Evolutionary conservation across 2,329 filamentous ascomycete species (phyloP), one percentile per base, ranked within the genome.

Genomic region (Diaporthe australafricana): DNA sequence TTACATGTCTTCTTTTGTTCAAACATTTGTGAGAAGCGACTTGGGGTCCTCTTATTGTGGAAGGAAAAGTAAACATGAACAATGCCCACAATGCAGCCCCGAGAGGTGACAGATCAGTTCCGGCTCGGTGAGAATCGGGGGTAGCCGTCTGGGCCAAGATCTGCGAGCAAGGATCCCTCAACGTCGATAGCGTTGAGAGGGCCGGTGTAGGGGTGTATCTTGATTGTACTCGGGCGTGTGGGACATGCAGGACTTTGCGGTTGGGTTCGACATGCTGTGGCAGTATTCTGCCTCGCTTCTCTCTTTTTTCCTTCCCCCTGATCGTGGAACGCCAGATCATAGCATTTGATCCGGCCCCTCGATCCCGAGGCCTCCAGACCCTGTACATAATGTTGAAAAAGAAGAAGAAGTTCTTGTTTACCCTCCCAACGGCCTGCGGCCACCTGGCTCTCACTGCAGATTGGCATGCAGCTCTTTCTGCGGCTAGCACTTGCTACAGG

Each of bases 381-480:
- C 60, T 45, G 38, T 30, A 25, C 2, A 12, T n/a, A 11, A 25
- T 17, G n/a, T 25, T 38, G 60, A 65, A 20, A 47, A 35, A 48
- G 25, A 65, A 50, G n/a, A 52, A 65, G 38, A 48, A 14, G 60
- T 42, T 30, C 35, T 65, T 45, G 30, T 50, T 38, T n/a, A 16
- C 20, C 32, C 55, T 56, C 42, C 56, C 42, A 69, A 52, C 47
- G 67, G 42, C 45, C 67, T 50, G 53, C 67, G 56, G 56, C 53
- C 67, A 69, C 55, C 32, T 69, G 67, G 53, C 67, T 69, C 42
- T 62, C n/a, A 69, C 53, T 60, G 67, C 67, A 60, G 53, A 60
- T 69, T 69, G 67, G 55, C 42, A 52, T 69, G 67, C 53, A 69
- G 53, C 52, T 20, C 30, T n/a, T 32, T 9, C 53, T 57, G 50